Base-by-base conservation (phyloP, 495 filamentous ascomycete genomes). In the Tuber umbilicatum region DNA sequence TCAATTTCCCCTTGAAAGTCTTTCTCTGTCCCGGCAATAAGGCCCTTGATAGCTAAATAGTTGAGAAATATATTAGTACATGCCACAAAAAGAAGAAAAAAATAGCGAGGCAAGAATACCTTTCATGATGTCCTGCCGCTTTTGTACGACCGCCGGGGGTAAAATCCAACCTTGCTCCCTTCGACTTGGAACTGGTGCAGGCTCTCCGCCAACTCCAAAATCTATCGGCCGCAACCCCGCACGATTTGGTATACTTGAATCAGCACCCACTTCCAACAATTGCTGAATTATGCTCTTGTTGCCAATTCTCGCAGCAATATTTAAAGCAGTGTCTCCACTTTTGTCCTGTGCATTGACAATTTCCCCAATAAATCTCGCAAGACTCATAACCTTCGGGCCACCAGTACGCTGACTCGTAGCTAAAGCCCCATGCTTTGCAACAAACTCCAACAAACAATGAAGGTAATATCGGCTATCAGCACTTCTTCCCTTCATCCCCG, bases 311-410 rank as follows among this genome's bases (percentile, higher is more conserved):
- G 95, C 93, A 40, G 94, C 96, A 79, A 97, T 89, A 80, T 97
- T 97, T 60, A 99, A 86, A 35, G 96, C 96, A 16, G 95, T 98
- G 80, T 99, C 97, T 6, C 95, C 95, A 71, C 91, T 90, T 76
- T 92, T 91, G 83, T 99, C 95, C 70, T 92, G 91, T 5, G 93
- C 89, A 79, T 99, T 98, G 75, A 99, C 94, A 79, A 99, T 92
- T 79, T 97, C 94, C 37, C 91, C 91, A 87, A 99, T 96, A 84
- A 99, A 98, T 50, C 92, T 89, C 7, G 90, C 93, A 35, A 99
- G 86, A 43, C 89, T 90, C 81, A 97, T 95, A 74, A 91, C 89
- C 55, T 90, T 89, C 5, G 81, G 81, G 9, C 75, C 79, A 74
- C 82, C 81, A 10, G 79, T 80, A 50, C 85, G 85, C 77, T 91